Conservation (phyloP, 306 rosid species). For the Heteromeles arbutifolia region DNA sequence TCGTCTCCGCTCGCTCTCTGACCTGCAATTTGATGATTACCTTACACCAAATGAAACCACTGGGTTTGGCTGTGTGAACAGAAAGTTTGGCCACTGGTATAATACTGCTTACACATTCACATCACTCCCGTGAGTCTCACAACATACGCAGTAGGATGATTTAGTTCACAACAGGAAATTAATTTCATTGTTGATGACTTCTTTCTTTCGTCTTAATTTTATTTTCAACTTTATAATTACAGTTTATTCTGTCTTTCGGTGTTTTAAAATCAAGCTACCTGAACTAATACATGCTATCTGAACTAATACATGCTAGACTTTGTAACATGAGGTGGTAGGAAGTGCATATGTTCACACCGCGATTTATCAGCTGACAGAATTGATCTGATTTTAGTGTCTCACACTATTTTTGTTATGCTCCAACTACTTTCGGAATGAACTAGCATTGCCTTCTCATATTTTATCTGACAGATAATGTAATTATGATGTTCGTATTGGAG, state of each 20-base stretch:
- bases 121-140: background rate
- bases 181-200: background rate
- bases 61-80: conserved; percentile 37
- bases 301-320: too few relatives aligned
- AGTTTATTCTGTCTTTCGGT: background rate
- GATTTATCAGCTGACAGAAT: too few relatives aligned
- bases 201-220: background rate
- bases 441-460: background rate
- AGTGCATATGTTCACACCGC: too few relatives aligned
- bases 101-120: background rate
- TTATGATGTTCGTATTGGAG: background rate
- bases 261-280: too few relatives aligned
- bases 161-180: background rate
- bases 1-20: conserved; percentile 33
- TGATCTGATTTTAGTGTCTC: too few relatives aligned
- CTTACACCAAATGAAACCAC: conserved; percentile 24
- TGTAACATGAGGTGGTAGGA: too few relatives aligned
- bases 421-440: background rate
- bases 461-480: background rate
- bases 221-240: background rate
- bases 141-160: background rate
- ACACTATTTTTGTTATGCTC: too few relatives aligned
- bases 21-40: conserved; percentile 38
- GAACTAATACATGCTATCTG: too few relatives aligned
- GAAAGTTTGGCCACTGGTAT: conserved; percentile 71